These are phyloP conservation scores for Hevea brasiliensis DNA, from an alignment of 345 rosid species.

Conservation along the genomic window DNA sequence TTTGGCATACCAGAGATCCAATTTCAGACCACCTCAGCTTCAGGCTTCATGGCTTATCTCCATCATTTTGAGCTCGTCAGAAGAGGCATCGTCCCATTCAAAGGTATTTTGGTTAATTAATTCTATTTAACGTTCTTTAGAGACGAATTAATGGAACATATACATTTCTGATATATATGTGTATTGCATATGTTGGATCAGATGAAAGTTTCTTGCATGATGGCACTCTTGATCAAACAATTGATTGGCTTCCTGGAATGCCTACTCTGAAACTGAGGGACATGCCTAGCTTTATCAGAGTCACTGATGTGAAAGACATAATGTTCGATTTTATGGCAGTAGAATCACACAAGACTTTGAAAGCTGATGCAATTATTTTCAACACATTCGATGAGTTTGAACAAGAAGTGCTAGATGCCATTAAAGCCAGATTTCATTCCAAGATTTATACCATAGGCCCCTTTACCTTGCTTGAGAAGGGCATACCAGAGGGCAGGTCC, in stretches of 20 bases:
- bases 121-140: too few relatives aligned
- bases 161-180: too few relatives aligned
- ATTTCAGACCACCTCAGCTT: constrained; percentile 3
- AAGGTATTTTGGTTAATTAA: constrained; percentile 12
- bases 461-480: not conserved
- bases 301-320: constrained; percentile 11
- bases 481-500: not conserved
- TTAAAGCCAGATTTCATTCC: too few relatives aligned
- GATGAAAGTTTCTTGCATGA: too few relatives aligned
- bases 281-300: not conserved
- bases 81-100: constrained; percentile 34
- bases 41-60: constrained; percentile 22
- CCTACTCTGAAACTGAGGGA: too few relatives aligned
- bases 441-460: too few relatives aligned
- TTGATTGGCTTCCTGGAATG: too few relatives aligned
- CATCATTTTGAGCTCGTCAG: constrained; percentile 20
- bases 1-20: constrained; percentile 33
- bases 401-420: too few relatives aligned
- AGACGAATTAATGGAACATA: too few relatives aligned
- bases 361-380: constrained; percentile 9
- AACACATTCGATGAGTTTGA: constrained; percentile 15
- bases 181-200: too few relatives aligned
- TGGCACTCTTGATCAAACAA: too few relatives aligned
- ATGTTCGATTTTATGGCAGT: constrained; percentile 22
- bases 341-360: constrained; percentile 7